Conservation (phyloP, 2,329 filamentous ascomycete species). For the Botryotinia calthae region DNA sequence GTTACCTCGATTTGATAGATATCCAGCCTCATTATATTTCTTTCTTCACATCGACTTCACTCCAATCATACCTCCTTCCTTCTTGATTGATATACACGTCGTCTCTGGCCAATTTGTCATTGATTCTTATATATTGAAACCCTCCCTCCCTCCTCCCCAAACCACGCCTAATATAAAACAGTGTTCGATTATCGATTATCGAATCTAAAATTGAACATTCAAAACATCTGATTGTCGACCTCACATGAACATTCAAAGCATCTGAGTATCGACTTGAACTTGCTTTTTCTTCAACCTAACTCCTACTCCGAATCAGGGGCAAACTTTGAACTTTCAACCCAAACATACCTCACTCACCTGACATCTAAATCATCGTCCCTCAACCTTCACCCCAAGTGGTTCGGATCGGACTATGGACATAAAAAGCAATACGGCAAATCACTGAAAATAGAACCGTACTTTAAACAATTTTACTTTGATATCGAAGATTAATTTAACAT, state of each 20-base stretch:
- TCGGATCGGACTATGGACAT: not conserved
- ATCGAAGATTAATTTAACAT: not conserved
- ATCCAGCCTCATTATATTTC: constrained; percentile 2
- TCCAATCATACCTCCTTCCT: not conserved
- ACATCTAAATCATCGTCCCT: not conserved
- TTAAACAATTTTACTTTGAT: not conserved
- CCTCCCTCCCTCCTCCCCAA: not conserved
- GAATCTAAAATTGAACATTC: not conserved
- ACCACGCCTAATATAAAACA: not conserved
- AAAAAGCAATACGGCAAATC: not conserved
- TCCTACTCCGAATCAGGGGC: not conserved
- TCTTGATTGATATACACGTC: not conserved
- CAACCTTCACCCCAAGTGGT: not conserved
- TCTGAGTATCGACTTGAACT: not conserved
- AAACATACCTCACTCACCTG: not conserved
- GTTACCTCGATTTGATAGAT: not conserved
- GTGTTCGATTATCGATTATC: not conserved
- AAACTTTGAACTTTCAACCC: not conserved
- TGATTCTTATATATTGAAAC: not conserved
- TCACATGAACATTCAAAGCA: not conserved
- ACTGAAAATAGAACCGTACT: not conserved
- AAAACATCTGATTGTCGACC: not conserved
- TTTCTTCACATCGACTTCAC: not conserved
- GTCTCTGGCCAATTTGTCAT: not conserved
- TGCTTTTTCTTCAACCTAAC: not conserved